phyloP scores from a whole-genome alignment of 164 flowering plant genomes.

The Buxus sempervirens region DNA sequence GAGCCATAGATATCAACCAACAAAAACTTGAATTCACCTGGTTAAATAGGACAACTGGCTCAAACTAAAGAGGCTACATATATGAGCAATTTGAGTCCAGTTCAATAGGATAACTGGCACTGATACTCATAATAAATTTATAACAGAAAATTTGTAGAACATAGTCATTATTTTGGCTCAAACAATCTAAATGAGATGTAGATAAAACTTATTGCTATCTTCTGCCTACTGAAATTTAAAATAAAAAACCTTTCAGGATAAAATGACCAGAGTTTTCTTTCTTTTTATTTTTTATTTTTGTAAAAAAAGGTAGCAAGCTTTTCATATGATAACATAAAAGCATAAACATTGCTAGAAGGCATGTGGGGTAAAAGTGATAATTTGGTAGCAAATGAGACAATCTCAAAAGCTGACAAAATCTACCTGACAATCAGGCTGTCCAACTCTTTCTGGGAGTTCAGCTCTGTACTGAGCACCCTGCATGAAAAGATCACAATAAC shows the following conservation, averaged over 20 bases:
- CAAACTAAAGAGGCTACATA: not conserved
- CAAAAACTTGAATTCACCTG: not conserved
- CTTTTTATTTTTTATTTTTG: too few species aligned
- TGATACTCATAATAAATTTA: not conserved
- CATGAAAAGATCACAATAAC: slow-evolving; percentile 2
- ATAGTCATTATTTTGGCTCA: not conserved
- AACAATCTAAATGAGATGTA: not conserved
- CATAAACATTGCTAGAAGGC: too few species aligned
- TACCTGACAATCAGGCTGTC: slow-evolving; percentile 84
- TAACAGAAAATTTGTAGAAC: not conserved
- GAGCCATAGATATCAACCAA: not conserved
- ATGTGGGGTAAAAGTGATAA: not conserved
- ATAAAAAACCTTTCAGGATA: not conserved
- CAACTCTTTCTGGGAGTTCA: slow-evolving; percentile 76
- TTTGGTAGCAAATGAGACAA: slow-evolving; percentile 6
- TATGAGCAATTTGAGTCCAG: not conserved
- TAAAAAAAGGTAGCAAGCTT: too few species aligned
- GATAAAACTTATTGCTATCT: too few species aligned
- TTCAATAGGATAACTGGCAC: not conserved
- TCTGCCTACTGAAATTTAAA: too few species aligned
- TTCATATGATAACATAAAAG: too few species aligned
- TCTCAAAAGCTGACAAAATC: not conserved
- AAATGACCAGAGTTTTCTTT: too few species aligned
- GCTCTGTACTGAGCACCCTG: slow-evolving; percentile 45
- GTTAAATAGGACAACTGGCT: not conserved